These are phyloP conservation scores for Leucaena leucocephala DNA, from an alignment of 306 rosid species.

Conservation along the genomic window DNA sequence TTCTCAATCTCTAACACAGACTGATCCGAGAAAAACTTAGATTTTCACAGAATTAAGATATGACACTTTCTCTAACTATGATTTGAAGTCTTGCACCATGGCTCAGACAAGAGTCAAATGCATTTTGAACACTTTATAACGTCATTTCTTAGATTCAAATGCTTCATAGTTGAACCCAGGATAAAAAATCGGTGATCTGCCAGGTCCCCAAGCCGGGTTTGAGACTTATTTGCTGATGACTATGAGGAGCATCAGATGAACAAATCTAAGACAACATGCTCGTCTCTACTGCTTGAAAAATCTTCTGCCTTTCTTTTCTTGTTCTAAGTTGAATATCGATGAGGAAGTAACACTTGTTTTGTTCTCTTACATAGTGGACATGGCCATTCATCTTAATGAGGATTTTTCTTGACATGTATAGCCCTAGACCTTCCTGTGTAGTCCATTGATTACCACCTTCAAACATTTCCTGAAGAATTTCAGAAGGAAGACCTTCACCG, in stretches of 20 bases:
- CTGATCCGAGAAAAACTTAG: neutral
- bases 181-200: neutral
- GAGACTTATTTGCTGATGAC: slow-evolving; percentile 22
- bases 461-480: slow-evolving; percentile 63
- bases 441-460: slow-evolving; percentile 66
- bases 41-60: neutral
- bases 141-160: too few relatives aligned
- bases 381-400: slow-evolving; percentile 72
- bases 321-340: slow-evolving; percentile 64
- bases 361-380: slow-evolving; percentile 69
- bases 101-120: neutral
- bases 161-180: neutral
- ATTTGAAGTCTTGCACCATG: neutral
- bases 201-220: slow-evolving; percentile 17
- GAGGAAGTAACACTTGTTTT: slow-evolving; percentile 63
- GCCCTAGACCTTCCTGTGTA: slow-evolving; percentile 76
- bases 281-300: slow-evolving; percentile 38
- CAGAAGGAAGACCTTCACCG: slow-evolving; percentile 69
- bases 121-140: neutral
- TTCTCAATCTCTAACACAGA: neutral
- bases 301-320: slow-evolving; percentile 45
- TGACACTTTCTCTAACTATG: neutral
- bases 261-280: slow-evolving; percentile 37
- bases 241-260: slow-evolving; percentile 6
- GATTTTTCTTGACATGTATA: slow-evolving; percentile 70